These are phyloP conservation scores for Leishmania tropica DNA, from an alignment of 208 protist species.

Conservation along the genomic window DNA sequence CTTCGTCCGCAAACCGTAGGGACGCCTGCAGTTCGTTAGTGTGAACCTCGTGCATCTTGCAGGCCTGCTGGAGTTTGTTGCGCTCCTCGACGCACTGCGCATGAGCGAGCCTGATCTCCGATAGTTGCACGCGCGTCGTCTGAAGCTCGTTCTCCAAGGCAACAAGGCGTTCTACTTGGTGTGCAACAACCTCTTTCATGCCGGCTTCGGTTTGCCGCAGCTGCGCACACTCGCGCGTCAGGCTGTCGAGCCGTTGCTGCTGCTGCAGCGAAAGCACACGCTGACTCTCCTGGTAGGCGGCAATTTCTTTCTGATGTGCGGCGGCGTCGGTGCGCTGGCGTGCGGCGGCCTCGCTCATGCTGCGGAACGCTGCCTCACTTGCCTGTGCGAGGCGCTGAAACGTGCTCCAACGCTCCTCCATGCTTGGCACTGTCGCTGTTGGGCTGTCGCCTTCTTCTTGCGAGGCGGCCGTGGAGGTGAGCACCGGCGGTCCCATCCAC, in stretches of 20 bases:
- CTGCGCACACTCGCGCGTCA: slow-evolving; percentile 28
- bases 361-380: slow-evolving; percentile 25
- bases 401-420: slow-evolving; percentile 27
- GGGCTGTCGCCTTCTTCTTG: neutral
- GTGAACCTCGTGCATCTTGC: slow-evolving; percentile 31
- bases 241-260: slow-evolving; percentile 25
- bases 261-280: slow-evolving; percentile 16
- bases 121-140: slow-evolving; percentile 18
- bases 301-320: slow-evolving; percentile 31
- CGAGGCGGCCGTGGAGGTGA: slow-evolving; percentile 4
- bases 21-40: slow-evolving; percentile 24
- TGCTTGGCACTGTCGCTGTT: neutral
- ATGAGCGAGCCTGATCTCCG: slow-evolving; percentile 9
- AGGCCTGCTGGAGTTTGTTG: slow-evolving; percentile 23
- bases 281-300: slow-evolving; percentile 34
- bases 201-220: slow-evolving; percentile 29
- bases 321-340: slow-evolving; percentile 11
- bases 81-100: slow-evolving; percentile 19
- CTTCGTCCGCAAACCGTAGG: slow-evolving; percentile 25
- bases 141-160: slow-evolving; percentile 31
- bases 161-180: slow-evolving; percentile 33
- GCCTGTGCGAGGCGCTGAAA: slow-evolving; percentile 29
- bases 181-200: slow-evolving; percentile 29
- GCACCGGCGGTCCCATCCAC: slow-evolving; percentile 22
- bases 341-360: slow-evolving; percentile 8